Evolutionary conservation across 345 rosid genomes (phyloP).

Genomic region (Syzygium aqueum): DNA sequence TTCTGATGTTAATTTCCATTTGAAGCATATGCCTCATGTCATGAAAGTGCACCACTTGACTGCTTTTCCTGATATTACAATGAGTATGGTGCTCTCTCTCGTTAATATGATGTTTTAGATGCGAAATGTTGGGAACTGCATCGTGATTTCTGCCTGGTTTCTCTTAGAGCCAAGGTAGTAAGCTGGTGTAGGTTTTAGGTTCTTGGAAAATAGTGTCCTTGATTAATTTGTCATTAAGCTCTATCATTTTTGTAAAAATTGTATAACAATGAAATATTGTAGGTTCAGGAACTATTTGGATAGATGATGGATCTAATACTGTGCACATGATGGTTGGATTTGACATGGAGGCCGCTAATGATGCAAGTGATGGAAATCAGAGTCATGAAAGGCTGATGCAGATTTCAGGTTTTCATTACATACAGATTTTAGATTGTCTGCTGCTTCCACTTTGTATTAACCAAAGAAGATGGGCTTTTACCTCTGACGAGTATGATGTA

Average conservation of each 20-base stretch:
- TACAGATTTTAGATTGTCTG: not conserved
- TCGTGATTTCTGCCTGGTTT: not conserved
- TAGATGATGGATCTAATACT: constrained; percentile 54
- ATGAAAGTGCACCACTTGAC: constrained; percentile 69
- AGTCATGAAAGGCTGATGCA: constrained; percentile 23
- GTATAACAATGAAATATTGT: constrained; percentile 10
- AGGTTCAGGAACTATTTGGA: constrained; percentile 64
- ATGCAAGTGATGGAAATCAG: constrained; percentile 30
- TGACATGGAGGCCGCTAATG: constrained; percentile 25
- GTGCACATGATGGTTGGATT: constrained; percentile 35
- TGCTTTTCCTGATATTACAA: constrained; percentile 47
- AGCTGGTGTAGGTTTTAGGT: not conserved
- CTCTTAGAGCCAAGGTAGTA: not conserved
- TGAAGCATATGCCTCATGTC: constrained; percentile 43
- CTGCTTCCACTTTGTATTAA: not conserved
- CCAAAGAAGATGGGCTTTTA: not conserved
- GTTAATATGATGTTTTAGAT: not conserved
- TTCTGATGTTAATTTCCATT: constrained; percentile 25
- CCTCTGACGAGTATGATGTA: not conserved
- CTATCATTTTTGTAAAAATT: not conserved
- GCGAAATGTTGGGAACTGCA: not conserved
- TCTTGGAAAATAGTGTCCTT: not conserved
- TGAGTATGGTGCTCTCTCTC: constrained; percentile 33
- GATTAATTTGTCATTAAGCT: not conserved
- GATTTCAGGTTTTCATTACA: constrained; percentile 28